Evolutionary conservation across 441 rosid genomes (phyloP).

Genomic region (Populus tomentosa): DNA sequence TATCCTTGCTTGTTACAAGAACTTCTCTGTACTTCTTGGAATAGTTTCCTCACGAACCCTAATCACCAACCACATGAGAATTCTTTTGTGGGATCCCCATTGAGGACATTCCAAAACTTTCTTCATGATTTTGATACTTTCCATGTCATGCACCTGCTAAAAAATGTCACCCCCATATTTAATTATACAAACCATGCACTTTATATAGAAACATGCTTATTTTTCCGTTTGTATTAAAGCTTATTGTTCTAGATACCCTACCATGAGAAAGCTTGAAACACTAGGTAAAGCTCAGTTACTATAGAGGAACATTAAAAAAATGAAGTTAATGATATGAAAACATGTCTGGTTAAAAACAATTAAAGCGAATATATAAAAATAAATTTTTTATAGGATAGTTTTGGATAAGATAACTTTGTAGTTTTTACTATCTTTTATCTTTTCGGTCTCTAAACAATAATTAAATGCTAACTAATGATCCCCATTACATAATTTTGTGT

Average conservation of each 20-base stretch:
- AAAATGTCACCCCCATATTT: not conserved
- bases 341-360: no score
- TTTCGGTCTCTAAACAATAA: no score
- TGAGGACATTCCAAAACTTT: not conserved
- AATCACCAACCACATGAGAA: conserved; percentile 18
- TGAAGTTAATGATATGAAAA: not conserved
- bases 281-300: no score
- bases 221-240: not conserved
- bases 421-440: no score
- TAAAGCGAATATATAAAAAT: no score
- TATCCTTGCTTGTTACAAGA: not conserved
- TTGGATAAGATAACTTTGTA: no score
- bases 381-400: no score
- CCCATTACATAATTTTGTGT: not conserved
- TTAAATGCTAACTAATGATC: not conserved
- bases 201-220: not conserved
- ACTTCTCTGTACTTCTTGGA: not conserved
- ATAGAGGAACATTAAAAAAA: not conserved
- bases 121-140: conserved; percentile 1
- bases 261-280: not conserved
- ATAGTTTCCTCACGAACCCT: conserved; percentile 11
- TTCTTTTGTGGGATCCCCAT: conserved; percentile 11
- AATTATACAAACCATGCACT: not conserved
- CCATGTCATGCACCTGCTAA: not conserved
- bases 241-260: not conserved